A percentile compares a stretch with the other conserved stretches of the same genome.
These are phyloP conservation scores for Monosporascus cannonballus DNA, from an alignment of 2,329 filamentous ascomycete genomes.

Conservation along the genomic window DNA sequence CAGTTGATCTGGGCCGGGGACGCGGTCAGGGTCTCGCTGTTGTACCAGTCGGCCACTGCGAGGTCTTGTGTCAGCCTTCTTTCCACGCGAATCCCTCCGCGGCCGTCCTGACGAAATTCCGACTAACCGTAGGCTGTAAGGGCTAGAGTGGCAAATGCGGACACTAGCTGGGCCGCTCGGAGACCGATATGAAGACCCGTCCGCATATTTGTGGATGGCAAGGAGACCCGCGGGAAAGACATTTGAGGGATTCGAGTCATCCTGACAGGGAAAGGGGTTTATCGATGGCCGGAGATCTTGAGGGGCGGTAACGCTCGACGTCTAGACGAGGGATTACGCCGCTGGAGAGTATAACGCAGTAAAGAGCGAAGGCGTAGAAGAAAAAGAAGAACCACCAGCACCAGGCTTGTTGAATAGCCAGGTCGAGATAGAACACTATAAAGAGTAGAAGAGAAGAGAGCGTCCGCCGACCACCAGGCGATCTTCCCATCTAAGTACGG, in stretches of 20 bases:
- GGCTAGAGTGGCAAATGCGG: slow-evolving; percentile 40
- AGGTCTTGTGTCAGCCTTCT: background rate
- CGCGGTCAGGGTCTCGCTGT: slow-evolving; percentile 44
- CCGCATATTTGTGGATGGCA: slow-evolving; percentile 26
- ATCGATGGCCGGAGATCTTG: background rate
- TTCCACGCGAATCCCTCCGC: background rate
- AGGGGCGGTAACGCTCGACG: too few species aligned
- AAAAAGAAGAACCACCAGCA: background rate
- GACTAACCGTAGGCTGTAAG: slow-evolving; percentile 45
- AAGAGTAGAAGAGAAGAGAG: background rate
- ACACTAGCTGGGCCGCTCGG: slow-evolving; percentile 38
- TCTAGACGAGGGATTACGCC: too few species aligned
- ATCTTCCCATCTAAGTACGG: too few species aligned
- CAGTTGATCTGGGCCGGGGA: slow-evolving; percentile 55
- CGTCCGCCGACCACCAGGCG: too few species aligned
- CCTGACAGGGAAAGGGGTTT: slow-evolving; percentile 8
- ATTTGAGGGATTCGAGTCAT: slow-evolving; percentile 11
- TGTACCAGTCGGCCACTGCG: slow-evolving; percentile 56
- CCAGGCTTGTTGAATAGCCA: background rate
- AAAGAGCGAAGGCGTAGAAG: background rate
- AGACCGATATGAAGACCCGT: slow-evolving; percentile 33
- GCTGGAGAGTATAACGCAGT: background rate
- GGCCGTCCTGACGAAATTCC: background rate
- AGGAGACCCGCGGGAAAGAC: background rate
- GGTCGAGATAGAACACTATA: background rate